These are phyloP conservation scores for Chlorella vulgaris DNA, from an alignment of 139 green algal genomes.

Conservation along the genomic window DNA sequence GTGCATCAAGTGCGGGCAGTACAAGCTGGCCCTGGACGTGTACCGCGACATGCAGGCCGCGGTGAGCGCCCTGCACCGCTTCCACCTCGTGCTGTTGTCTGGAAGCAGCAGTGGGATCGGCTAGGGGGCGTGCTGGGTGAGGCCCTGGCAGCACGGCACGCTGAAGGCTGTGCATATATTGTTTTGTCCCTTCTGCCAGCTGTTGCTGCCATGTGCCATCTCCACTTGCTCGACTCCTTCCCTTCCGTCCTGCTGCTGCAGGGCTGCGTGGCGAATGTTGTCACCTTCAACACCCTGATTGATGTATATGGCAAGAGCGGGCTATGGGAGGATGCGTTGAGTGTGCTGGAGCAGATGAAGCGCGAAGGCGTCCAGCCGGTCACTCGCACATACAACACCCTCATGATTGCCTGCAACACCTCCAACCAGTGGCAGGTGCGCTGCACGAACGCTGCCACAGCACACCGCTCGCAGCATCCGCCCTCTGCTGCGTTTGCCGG, in stretches of 20 bases:
- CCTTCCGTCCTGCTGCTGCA: conserved; percentile 2
- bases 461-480: too few relatives aligned
- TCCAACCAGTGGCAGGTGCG: conserved; percentile 73
- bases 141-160: too few relatives aligned
- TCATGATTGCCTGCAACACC: conserved; percentile 89
- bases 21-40: conserved; percentile 68
- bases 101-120: too few relatives aligned
- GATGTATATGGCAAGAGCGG: conserved; percentile 81
- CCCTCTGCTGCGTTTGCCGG: background rate
- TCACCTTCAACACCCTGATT: conserved; percentile 84
- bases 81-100: background rate
- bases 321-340: conserved; percentile 64
- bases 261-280: conserved; percentile 46
- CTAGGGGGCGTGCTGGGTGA: too few relatives aligned
- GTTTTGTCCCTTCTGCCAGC: too few relatives aligned
- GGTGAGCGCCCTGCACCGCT: background rate
- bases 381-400: conserved; percentile 81
- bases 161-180: too few relatives aligned
- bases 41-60: conserved; percentile 43
- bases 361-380: conserved; percentile 70
- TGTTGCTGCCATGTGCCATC: too few relatives aligned
- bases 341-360: conserved; percentile 42
- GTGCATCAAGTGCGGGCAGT: conserved; percentile 65
- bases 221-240: too few relatives aligned
- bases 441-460: background rate